Evolutionary conservation across 441 rosid species (phyloP).

Genomic region (Jatropha multifida): DNA sequence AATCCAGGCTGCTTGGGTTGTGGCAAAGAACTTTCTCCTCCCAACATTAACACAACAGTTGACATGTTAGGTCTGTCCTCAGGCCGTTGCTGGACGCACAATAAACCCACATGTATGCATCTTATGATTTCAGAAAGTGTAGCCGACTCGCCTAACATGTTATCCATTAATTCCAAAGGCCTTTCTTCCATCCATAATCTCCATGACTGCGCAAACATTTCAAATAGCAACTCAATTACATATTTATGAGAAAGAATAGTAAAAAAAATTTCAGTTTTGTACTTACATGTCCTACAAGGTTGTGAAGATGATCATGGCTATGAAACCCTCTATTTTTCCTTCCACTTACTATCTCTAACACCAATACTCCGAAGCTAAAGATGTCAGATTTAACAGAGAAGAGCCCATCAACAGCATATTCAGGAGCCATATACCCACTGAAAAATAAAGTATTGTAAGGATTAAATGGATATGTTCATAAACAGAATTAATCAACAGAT

Average conservation of each 20-base stretch:
- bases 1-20: conserved; percentile 67
- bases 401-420: conserved; percentile 34
- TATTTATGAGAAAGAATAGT: background rate
- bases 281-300: conserved; percentile 47
- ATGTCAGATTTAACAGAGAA: conserved; percentile 39
- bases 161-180: conserved; percentile 40
- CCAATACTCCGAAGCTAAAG: conserved; percentile 38
- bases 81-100: conserved; percentile 68
- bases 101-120: conserved; percentile 65
- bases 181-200: conserved; percentile 58
- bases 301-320: conserved; percentile 30
- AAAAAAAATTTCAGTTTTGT: background rate
- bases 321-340: conserved; percentile 32
- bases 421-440: conserved; percentile 43
- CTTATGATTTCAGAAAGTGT: conserved; percentile 40
- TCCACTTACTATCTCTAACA: conserved; percentile 38
- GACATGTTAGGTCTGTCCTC: conserved; percentile 68
- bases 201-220: conserved; percentile 54
- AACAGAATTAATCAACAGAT: background rate
- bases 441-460: background rate
- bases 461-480: no score
- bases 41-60: conserved; percentile 51
- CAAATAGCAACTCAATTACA: background rate
- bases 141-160: conserved; percentile 29
- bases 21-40: conserved; percentile 9